Evolutionary conservation across 345 rosid genomes (phyloP), one percentile per base, ranked within the genome.

Genomic region (Aquilaria malaccensis): DNA sequence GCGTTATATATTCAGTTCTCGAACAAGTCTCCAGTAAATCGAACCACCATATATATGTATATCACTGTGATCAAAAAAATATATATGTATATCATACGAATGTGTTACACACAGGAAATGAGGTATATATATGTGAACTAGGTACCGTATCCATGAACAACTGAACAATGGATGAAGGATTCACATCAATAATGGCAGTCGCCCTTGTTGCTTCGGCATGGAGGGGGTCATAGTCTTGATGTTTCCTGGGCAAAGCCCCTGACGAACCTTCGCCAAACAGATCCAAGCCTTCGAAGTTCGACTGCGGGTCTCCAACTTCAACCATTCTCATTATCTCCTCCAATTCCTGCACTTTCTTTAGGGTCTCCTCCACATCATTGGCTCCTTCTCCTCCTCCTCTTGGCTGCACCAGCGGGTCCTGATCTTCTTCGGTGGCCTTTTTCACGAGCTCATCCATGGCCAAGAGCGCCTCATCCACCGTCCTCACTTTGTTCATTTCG

Each of bases 61-160:
- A 22, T 22, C 22, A 22, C 22, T 22, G 22, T 22, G 22, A 22
- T 22, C 0, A 22, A 22, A 22, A 22, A 22, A 0, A 22, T 22
- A 22, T 22, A 22, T 22, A 22, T 22, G 22, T 22, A 22, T 22
- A 22, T 22, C 22, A 22, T 22, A 22, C 22, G 22, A 22, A 22
- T 22, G 22, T 22, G 22, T 22, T 22, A 22, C 22, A 22, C 22
- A 22, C 22, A 22, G 22, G 22, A 22, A 22, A 22, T 22, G 22
- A 22, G 22, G 22, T 22, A 22, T 22, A 22, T 22, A 22, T 22
- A 22, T 22, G 22, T 22, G 0, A 22, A 22, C 22, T 22, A 22
- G 22, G 22, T 31, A 72, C 85, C 71, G 48, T 45, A 63, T 80
- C 72, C 80, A 80, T 80, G 6, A 77, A 61, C 61, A 70, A 63